A percentile compares a stretch with the other conserved stretches of the same genome.
Evolutionary conservation across 768 basidiomycete species (phyloP).

Genomic region (Boletus edulis): DNA sequence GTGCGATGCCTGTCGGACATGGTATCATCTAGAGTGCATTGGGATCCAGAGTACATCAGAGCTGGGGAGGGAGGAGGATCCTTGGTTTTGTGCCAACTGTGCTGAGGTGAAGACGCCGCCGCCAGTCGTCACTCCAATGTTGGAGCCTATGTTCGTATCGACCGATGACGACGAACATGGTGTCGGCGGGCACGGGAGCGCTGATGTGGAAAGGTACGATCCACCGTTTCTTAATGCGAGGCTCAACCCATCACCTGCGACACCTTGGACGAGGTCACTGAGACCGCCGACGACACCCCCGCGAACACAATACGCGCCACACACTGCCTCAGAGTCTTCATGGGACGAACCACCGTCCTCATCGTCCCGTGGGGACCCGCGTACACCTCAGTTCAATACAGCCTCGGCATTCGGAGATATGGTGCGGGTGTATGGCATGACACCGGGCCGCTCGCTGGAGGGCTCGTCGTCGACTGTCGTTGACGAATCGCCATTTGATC

Average conservation of each 20-base stretch:
- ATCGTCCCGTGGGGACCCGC: conserved; percentile 50
- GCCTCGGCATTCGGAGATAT: conserved; percentile 32
- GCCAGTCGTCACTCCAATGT: conserved; percentile 27
- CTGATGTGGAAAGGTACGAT: conserved; percentile 43
- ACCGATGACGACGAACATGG: conserved; percentile 47
- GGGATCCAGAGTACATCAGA: conserved; percentile 64
- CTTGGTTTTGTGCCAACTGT: conserved; percentile 69
- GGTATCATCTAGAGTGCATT: conserved; percentile 82
- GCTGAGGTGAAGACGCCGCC: conserved; percentile 45
- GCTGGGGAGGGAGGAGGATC: conserved; percentile 73
- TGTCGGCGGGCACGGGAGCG: not conserved
- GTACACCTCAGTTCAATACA: conserved; percentile 47
- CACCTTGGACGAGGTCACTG: conserved; percentile 43
- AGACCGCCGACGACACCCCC: conserved; percentile 50
- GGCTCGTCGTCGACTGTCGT: conserved; percentile 17
- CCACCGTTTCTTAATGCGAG: conserved; percentile 56
- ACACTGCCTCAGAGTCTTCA: conserved; percentile 38
- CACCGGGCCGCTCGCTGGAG: conserved; percentile 39
- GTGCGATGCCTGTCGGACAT: conserved; percentile 75
- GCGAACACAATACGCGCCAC: conserved; percentile 23
- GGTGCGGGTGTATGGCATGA: conserved; percentile 38
- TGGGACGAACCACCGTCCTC: conserved; percentile 43
- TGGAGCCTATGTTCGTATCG: conserved; percentile 69
- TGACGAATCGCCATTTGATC: conserved; percentile 69
- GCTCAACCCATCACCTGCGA: conserved; percentile 54